Conservation (phyloP, 805 yeast genomes). For the Priceomyces fermenticarens region DNA sequence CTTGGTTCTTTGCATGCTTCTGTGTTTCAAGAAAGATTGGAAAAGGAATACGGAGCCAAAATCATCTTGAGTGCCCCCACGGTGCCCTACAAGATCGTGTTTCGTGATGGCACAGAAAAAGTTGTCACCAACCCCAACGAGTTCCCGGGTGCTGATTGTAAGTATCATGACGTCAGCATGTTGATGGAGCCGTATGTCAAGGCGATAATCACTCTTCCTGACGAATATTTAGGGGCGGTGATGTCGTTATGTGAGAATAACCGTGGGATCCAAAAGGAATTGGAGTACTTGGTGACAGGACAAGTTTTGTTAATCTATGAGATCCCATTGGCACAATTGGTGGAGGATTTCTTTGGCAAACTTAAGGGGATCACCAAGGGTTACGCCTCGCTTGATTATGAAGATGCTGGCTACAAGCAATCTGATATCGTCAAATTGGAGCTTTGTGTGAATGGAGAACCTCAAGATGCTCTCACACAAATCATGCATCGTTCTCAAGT, state of each 20-base stretch:
- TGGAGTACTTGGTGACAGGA: constrained; percentile 72
- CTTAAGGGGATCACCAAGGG: constrained; percentile 88
- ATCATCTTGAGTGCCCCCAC: constrained; percentile 93
- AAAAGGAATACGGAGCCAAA: constrained; percentile 91
- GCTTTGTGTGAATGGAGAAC: constrained; percentile 79
- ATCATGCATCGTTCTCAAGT: constrained; percentile 84
- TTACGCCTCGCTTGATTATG: constrained; percentile 91
- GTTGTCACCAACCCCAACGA: constrained; percentile 88
- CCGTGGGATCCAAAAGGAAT: constrained; percentile 78
- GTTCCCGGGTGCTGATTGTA: constrained; percentile 64
- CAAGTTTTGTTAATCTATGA: constrained; percentile 79
- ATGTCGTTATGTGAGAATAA: constrained; percentile 82
- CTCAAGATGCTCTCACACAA: constrained; percentile 90
- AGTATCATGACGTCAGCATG: constrained; percentile 46
- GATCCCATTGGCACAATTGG: constrained; percentile 83
- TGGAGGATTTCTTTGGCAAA: constrained; percentile 94
- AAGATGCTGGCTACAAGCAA: constrained; percentile 81
- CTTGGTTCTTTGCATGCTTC: constrained; percentile 93
- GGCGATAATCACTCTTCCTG: constrained; percentile 87
- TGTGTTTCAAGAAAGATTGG: constrained; percentile 87
- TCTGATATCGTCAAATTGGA: constrained; percentile 86
- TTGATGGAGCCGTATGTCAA: constrained; percentile 85
- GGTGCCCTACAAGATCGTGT: constrained; percentile 83
- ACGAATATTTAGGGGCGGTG: constrained; percentile 82
- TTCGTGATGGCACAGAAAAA: constrained; percentile 58